A percentile compares a stretch with the other conserved stretches of the same genome.
phyloP scores from a whole-genome alignment of 441 rosid species.

The Croton laevigatus region DNA sequence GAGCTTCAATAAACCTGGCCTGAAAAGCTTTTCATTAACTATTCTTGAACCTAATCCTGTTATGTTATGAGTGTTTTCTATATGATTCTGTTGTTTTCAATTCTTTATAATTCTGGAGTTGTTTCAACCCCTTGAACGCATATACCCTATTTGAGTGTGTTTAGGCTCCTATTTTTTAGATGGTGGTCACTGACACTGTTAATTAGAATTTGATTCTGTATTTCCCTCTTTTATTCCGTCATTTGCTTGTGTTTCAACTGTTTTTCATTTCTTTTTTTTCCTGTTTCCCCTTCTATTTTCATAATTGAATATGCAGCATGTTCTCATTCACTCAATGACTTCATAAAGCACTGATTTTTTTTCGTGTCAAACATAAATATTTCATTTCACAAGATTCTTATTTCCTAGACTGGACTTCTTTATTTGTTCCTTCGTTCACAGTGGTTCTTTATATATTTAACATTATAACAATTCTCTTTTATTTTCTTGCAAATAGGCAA shows the following conservation, averaged over 20 bases:
- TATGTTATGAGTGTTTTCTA: background rate
- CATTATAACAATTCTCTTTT: background rate
- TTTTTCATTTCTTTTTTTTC: background rate
- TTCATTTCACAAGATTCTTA: background rate
- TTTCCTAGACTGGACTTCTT: constrained; percentile 2
- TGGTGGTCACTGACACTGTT: background rate
- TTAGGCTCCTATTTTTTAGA: background rate
- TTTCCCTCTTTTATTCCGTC: background rate
- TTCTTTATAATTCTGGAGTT: background rate
- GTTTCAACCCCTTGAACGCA: background rate
- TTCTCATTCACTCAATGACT: background rate
- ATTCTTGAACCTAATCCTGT: too few relatives aligned
- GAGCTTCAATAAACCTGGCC: background rate
- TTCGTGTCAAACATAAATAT: background rate
- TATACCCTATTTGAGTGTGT: background rate
- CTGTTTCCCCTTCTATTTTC: background rate
- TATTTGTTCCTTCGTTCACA: background rate
- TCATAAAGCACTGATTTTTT: constrained; percentile 7
- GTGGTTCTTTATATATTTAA: background rate
- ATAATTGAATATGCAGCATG: background rate
- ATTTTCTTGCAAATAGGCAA: constrained; percentile 29
- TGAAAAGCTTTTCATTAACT: too few relatives aligned
- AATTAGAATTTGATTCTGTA: background rate
- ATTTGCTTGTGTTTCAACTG: background rate
- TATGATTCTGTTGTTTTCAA: background rate